Evolutionary conservation across 1,139 yeast genomes (phyloP).

Genomic region (Fermentozyma sake): DNA sequence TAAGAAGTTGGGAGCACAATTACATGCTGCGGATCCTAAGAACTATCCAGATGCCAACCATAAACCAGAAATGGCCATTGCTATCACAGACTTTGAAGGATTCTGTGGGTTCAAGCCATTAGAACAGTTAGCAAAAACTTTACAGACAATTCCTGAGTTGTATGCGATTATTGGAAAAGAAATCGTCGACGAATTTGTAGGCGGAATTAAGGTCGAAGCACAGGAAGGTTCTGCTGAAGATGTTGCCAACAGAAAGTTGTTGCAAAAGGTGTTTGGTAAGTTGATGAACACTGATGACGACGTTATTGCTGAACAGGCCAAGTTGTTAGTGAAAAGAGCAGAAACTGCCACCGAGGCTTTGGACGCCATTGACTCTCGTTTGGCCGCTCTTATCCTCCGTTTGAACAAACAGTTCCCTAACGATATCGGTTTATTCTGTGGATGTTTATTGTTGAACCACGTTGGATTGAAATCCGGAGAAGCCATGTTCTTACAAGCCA

Average conservation of each 20-base stretch:
- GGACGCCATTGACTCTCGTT: slow-evolving; percentile 38
- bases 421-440: slow-evolving; percentile 94
- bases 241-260: slow-evolving; percentile 50
- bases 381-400: slow-evolving; percentile 70
- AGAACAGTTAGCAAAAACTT: slow-evolving; percentile 62
- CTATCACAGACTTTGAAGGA: slow-evolving; percentile 92
- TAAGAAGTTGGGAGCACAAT: slow-evolving; percentile 69
- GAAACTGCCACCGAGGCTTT: slow-evolving; percentile 45
- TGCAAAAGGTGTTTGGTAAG: slow-evolving; percentile 71
- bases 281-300: slow-evolving; percentile 76
- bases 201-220: slow-evolving; percentile 44
- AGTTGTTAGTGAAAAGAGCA: slow-evolving; percentile 60
- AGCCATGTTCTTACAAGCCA: slow-evolving; percentile 94
- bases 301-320: slow-evolving; percentile 51
- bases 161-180: slow-evolving; percentile 64
- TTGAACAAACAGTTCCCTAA: slow-evolving; percentile 85
- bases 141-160: slow-evolving; percentile 73
- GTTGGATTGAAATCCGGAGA: slow-evolving; percentile 83
- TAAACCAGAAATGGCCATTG: slow-evolving; percentile 99
- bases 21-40: slow-evolving; percentile 80
- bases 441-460: slow-evolving; percentile 87
- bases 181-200: slow-evolving; percentile 47
- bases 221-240: slow-evolving; percentile 45
- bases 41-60: slow-evolving; percentile 98
- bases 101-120: slow-evolving; percentile 97